phyloP scores from a whole-genome alignment of 352 stramenopile genomes.

The Globisporangium radiosum region DNA sequence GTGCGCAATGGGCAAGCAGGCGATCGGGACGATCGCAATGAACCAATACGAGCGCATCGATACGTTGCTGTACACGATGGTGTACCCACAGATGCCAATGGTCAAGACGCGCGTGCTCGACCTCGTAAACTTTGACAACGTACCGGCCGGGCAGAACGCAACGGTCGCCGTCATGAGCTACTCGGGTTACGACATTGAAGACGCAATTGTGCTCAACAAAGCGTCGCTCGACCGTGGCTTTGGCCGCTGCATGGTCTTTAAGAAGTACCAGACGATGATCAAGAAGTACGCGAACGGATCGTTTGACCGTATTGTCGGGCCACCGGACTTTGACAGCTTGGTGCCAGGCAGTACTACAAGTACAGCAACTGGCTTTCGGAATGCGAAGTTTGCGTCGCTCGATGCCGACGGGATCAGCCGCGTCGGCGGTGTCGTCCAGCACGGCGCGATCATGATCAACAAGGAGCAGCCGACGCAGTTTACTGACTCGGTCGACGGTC shows the following conservation, averaged over 20 bases:
- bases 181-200: slow-evolving; percentile 99
- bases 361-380: slow-evolving; percentile 45
- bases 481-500: slow-evolving; percentile 77
- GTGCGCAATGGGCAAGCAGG: slow-evolving; percentile 99
- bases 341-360: neutral
- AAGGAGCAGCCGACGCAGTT: slow-evolving; percentile 96
- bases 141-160: slow-evolving; percentile 98
- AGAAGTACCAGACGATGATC: slow-evolving; percentile 97
- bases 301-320: slow-evolving; percentile 92
- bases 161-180: slow-evolving; percentile 99
- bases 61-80: slow-evolving; percentile 97
- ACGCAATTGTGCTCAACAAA: slow-evolving; percentile 99
- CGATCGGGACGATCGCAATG: slow-evolving; percentile 98
- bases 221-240: slow-evolving; percentile 96
- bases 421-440: slow-evolving; percentile 86
- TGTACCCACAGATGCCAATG: slow-evolving; percentile 99
- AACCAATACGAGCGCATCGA: slow-evolving; percentile 99
- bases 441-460: slow-evolving; percentile 97
- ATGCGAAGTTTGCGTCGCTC: slow-evolving; percentile 90
- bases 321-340: slow-evolving; percentile 86
- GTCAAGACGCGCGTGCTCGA: slow-evolving; percentile 98
- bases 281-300: slow-evolving; percentile 96
- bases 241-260: slow-evolving; percentile 97
- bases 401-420: slow-evolving; percentile 95
- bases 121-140: slow-evolving; percentile 97